Conservation (phyloP, 805 yeast species). For the Metschnikowia henanensis region DNA sequence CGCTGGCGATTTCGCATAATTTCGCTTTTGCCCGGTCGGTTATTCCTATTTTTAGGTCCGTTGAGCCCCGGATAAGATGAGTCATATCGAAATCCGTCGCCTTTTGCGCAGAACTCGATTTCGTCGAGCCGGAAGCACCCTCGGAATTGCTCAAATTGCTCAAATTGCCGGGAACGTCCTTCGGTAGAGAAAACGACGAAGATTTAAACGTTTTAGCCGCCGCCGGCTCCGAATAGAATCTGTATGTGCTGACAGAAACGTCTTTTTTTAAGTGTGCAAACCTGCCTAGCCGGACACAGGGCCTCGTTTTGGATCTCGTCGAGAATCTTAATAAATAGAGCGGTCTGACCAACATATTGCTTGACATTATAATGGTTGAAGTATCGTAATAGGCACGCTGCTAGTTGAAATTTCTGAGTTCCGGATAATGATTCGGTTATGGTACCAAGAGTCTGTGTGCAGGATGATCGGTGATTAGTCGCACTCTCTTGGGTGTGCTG, state of each 20-base stretch:
- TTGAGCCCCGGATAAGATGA: conserved; percentile 33
- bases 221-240: conserved; percentile 3
- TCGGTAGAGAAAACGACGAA: conserved; percentile 31
- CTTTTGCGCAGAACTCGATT: not conserved
- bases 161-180: conserved; percentile 10
- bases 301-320: not conserved
- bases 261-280: not conserved
- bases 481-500: no score
- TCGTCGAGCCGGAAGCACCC: not conserved
- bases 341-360: not conserved
- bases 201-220: conserved; percentile 24
- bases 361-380: not conserved
- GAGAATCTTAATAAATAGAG: not conserved
- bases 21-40: conserved; percentile 51
- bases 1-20: conserved; percentile 48
- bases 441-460: no score
- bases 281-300: not conserved
- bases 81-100: conserved; percentile 28
- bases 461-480: no score
- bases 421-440: no score
- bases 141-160: no score
- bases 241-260: not conserved
- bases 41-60: conserved; percentile 44
- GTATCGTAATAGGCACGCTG: no score
- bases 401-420: no score